Evolutionary conservation across 805 yeast species (phyloP).

Genomic region (Yamadazyma akitaensis): DNA sequence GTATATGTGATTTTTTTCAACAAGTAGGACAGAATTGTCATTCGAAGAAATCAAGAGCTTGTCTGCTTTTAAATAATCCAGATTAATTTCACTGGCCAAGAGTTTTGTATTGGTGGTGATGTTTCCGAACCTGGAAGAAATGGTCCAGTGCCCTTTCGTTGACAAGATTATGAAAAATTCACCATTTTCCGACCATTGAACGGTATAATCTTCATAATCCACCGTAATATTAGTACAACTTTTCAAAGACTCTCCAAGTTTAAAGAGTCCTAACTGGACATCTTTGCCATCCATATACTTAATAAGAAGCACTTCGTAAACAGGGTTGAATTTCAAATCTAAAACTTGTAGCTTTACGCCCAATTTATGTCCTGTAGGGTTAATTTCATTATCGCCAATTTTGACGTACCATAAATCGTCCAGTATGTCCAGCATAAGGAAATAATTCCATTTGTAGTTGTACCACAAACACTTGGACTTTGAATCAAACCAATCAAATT

Average conservation of each 20-base stretch:
- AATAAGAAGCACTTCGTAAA: slow-evolving; percentile 18
- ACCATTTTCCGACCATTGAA: slow-evolving; percentile 38
- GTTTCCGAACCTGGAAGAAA: slow-evolving; percentile 34
- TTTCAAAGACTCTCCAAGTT: slow-evolving; percentile 13
- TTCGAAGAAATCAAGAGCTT: slow-evolving; percentile 4
- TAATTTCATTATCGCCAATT: slow-evolving; percentile 10
- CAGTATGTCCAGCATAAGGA: slow-evolving; percentile 18
- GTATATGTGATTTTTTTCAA: slow-evolving; percentile 18
- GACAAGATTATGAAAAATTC: slow-evolving; percentile 24
- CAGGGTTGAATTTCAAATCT: slow-evolving; percentile 22
- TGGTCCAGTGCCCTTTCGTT: slow-evolving; percentile 26
- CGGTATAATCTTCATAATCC: background rate
- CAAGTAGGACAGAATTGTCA: slow-evolving; percentile 10
- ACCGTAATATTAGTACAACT: slow-evolving; percentile 4
- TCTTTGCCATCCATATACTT: slow-evolving; percentile 1
- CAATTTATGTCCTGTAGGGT: slow-evolving; percentile 17
- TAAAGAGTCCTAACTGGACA: slow-evolving; percentile 9
- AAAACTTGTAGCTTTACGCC: slow-evolving; percentile 3
- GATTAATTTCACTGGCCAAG: slow-evolving; percentile 18
- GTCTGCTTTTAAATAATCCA: background rate
- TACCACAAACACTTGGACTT: slow-evolving; percentile 22
- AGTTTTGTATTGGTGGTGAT: slow-evolving; percentile 25
- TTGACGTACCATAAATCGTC: slow-evolving; percentile 20
- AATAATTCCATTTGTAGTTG: slow-evolving; percentile 8
- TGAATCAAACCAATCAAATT: slow-evolving; percentile 27